These are phyloP conservation scores for Ganoderma multipileum DNA, from an alignment of 1,284 basidiomycete species.

Conservation along the genomic window DNA sequence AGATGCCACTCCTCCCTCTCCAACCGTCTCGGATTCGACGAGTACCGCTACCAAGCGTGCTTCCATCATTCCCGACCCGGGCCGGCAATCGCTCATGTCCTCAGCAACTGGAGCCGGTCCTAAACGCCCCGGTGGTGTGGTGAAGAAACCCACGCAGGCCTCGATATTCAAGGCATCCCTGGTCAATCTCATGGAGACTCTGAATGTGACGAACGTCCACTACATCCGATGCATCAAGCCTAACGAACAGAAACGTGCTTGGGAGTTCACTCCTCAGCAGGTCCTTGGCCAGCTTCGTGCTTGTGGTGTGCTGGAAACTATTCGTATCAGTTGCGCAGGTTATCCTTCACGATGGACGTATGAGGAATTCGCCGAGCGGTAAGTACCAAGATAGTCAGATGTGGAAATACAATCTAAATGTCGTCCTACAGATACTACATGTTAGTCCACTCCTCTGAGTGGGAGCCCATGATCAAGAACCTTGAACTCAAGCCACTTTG, in stretches of 20 bases:
- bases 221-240: constrained; percentile 99
- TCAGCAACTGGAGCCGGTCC: constrained; percentile 49
- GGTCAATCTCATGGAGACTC: constrained; percentile 95
- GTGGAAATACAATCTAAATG: background rate
- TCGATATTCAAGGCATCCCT: constrained; percentile 98
- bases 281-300: constrained; percentile 95
- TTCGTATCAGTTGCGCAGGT: constrained; percentile 98
- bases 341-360: constrained; percentile 99
- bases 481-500: constrained; percentile 87
- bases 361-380: constrained; percentile 99
- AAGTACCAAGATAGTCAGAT: constrained; percentile 35
- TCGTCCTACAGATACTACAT: constrained; percentile 86
- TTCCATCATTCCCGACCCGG: constrained; percentile 85
- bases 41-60: constrained; percentile 78
- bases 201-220: constrained; percentile 97
- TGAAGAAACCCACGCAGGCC: constrained; percentile 94
- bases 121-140: constrained; percentile 72
- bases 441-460: constrained; percentile 88
- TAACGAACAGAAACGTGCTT: constrained; percentile 95
- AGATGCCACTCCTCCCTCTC: constrained; percentile 74
- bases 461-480: constrained; percentile 83
- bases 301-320: constrained; percentile 99
- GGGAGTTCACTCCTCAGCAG: constrained; percentile 97
- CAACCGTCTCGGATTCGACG: constrained; percentile 75
- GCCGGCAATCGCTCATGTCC: constrained; percentile 74